A percentile compares a stretch with the other conserved stretches of the same genome.
Conservation (phyloP, 805 yeast species). For the Pichia exigua region DNA sequence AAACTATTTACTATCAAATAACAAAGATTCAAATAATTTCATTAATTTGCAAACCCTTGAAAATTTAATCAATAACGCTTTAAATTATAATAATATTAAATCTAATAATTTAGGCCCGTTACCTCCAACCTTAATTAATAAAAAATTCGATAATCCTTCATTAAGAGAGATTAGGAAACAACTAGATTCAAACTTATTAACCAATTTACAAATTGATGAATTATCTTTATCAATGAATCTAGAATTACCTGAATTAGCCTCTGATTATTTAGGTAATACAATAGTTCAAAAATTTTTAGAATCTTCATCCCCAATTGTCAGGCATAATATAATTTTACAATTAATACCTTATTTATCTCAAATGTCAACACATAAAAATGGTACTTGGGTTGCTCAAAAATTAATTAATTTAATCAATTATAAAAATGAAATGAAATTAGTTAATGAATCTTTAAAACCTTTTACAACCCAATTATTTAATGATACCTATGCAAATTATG, state of each 20-base stretch:
- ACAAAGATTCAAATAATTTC: too few relatives aligned
- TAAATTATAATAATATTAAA: conserved; percentile 36
- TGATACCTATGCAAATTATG: conserved; percentile 96
- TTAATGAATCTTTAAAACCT: conserved; percentile 65
- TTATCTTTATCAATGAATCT: conserved; percentile 75
- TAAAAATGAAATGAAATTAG: conserved; percentile 54
- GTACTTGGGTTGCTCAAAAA: conserved; percentile 99
- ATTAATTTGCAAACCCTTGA: not conserved
- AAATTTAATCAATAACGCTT: conserved; percentile 38
- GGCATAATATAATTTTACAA: conserved; percentile 71
- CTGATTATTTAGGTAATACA: conserved; percentile 93
- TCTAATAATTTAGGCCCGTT: conserved; percentile 58
- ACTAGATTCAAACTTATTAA: conserved; percentile 46
- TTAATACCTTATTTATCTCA: conserved; percentile 78
- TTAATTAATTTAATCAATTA: conserved; percentile 64
- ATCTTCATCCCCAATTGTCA: conserved; percentile 57
- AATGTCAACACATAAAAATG: conserved; percentile 93
- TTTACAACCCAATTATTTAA: conserved; percentile 79
- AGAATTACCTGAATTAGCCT: conserved; percentile 83
- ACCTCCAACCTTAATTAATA: conserved; percentile 59
- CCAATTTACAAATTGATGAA: conserved; percentile 66
- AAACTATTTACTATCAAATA: not conserved
- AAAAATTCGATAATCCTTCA: conserved; percentile 82
- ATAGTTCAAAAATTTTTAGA: conserved; percentile 88
- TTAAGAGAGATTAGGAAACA: conserved; percentile 78